phyloP scores from a whole-genome alignment of 352 stramenopile genomes.

The Plasmopara muralis region DNA sequence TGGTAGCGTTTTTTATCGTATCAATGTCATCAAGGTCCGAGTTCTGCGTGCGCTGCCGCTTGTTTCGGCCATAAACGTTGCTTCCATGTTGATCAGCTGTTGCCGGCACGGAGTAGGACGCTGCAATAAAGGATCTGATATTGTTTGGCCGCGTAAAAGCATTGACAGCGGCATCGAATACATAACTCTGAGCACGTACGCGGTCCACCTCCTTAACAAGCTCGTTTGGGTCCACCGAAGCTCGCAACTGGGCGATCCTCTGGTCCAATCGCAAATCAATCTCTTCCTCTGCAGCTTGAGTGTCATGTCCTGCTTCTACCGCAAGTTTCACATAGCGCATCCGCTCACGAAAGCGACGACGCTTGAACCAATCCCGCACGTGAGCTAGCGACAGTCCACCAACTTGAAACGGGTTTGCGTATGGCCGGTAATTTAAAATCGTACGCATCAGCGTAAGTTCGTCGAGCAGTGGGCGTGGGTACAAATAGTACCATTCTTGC shows the following conservation, averaged over 20 bases:
- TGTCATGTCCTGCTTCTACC: constrained; percentile 53
- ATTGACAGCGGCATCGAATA: constrained; percentile 58
- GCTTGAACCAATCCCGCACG: constrained; percentile 84
- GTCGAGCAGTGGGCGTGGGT: constrained; percentile 66
- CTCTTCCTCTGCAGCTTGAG: constrained; percentile 60
- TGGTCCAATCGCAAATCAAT: constrained; percentile 76
- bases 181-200: constrained; percentile 53
- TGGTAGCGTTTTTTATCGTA: constrained; percentile 60
- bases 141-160: constrained; percentile 56
- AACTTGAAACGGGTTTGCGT: constrained; percentile 57
- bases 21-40: constrained; percentile 56
- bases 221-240: constrained; percentile 65
- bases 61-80: constrained; percentile 25
- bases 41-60: constrained; percentile 54
- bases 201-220: constrained; percentile 74
- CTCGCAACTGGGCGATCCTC: constrained; percentile 61
- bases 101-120: constrained; percentile 44
- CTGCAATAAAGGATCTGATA: constrained; percentile 49
- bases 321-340: constrained; percentile 72
- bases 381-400: constrained; percentile 56
- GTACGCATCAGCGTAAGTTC: constrained; percentile 81
- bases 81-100: constrained; percentile 31
- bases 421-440: constrained; percentile 77
- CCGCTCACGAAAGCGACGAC: constrained; percentile 67
- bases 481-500: constrained; percentile 81